These are phyloP conservation scores for Psilocybe azurescens DNA, from an alignment of 768 basidiomycete species.

Conservation along the genomic window DNA sequence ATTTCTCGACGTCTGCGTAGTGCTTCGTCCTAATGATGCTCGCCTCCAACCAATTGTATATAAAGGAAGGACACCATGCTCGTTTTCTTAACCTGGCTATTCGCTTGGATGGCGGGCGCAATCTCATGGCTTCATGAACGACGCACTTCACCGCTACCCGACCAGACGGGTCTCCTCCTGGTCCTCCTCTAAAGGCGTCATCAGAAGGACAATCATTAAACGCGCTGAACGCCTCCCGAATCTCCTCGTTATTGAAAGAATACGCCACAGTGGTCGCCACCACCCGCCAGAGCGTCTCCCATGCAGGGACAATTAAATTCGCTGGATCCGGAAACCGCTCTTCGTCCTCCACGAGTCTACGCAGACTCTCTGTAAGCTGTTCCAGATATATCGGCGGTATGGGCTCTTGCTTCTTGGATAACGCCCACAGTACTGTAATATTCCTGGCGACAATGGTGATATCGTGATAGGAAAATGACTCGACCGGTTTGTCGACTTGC, in stretches of 20 bases:
- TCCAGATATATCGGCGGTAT: slow-evolving; percentile 38
- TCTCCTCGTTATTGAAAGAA: slow-evolving; percentile 31
- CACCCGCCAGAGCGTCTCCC: slow-evolving; percentile 69
- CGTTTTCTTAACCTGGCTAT: slow-evolving; percentile 39
- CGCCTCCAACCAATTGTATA: slow-evolving; percentile 2
- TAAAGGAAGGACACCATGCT: slow-evolving; percentile 12
- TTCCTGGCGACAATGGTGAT: slow-evolving; percentile 40
- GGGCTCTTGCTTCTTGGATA: slow-evolving; percentile 40
- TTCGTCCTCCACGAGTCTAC: slow-evolving; percentile 43
- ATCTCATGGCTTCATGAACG: slow-evolving; percentile 50
- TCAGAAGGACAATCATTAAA: slow-evolving; percentile 38
- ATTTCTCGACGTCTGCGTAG: slow-evolving; percentile 39
- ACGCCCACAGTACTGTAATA: slow-evolving; percentile 54
- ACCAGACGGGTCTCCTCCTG: not conserved
- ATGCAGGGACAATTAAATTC: slow-evolving; percentile 60
- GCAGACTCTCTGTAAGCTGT: slow-evolving; percentile 40
- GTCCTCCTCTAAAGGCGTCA: slow-evolving; percentile 31
- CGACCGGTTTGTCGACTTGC: slow-evolving; percentile 30
- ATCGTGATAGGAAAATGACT: slow-evolving; percentile 34
- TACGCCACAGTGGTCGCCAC: slow-evolving; percentile 50
- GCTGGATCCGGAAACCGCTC: slow-evolving; percentile 44
- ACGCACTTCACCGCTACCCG: slow-evolving; percentile 40
- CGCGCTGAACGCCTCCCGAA: slow-evolving; percentile 35
- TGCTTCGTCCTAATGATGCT: slow-evolving; percentile 17
- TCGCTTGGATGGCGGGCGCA: slow-evolving; percentile 56